Percentiles rank a stretch among this genome's conserved stretches.
Conservation (phyloP, 2,329 filamentous ascomycete genomes). For the Fusarium pseudoanthophilum region DNA sequence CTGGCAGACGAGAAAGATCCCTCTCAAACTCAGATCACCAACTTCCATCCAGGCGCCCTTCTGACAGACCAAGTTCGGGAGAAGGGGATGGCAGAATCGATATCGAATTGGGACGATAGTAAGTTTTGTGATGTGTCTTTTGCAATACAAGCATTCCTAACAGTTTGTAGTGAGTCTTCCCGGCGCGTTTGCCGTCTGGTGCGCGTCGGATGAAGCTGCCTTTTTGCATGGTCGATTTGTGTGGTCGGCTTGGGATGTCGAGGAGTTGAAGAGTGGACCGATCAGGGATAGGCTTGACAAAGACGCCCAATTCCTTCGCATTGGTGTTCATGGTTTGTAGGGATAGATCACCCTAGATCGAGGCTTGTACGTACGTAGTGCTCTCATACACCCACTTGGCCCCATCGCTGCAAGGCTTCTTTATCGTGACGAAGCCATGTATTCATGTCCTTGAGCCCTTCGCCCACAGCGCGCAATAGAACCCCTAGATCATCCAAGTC, state of each 20-base stretch:
- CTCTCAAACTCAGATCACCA: not conserved
- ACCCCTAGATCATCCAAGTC: slow-evolving; percentile 3
- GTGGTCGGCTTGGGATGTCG: slow-evolving; percentile 7
- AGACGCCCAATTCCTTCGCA: not conserved
- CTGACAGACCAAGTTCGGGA: not conserved
- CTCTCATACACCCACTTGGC: not conserved
- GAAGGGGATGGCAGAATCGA: not conserved
- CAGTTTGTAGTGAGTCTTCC: not conserved
- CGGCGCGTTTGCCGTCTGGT: not conserved
- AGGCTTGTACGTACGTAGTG: not conserved
- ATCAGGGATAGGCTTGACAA: not conserved
- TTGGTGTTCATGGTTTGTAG: not conserved
- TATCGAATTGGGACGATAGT: not conserved
- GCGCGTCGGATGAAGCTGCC: not conserved
- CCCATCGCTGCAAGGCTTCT: not conserved
- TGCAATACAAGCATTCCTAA: not conserved
- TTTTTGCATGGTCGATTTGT: slow-evolving; percentile 7
- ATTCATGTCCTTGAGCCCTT: not conserved
- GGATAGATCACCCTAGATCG: rapidly evolving
- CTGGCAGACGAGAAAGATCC: not conserved
- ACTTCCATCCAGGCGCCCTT: not conserved
- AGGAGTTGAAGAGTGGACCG: not conserved
- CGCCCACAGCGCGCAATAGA: not conserved
- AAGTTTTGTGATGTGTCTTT: not conserved
- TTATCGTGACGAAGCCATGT: not conserved